Conservation (phyloP, 257 asterid genomes). For the Lycium ferocissimum region DNA sequence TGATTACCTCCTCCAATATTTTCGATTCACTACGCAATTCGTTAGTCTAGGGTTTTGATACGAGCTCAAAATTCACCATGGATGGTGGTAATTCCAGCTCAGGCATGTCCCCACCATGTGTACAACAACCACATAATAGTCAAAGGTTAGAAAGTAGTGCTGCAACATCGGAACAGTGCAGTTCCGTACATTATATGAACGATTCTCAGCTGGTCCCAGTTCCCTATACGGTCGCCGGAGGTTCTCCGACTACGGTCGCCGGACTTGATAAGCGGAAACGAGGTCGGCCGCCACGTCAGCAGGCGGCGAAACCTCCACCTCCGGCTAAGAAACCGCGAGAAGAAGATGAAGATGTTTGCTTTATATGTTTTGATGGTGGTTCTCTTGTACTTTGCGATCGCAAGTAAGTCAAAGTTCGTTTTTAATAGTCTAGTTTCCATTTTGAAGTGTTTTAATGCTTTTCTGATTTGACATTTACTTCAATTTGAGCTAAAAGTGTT, state of each 20-base stretch:
- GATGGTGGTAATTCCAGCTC: conserved; percentile 37
- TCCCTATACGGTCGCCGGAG: conserved; percentile 38
- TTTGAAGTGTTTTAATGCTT: conserved; percentile 21
- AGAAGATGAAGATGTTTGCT: conserved; percentile 94
- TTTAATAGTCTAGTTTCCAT: neutral
- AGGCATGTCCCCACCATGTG: conserved; percentile 26
- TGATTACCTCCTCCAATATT: conserved; percentile 29
- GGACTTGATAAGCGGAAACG: conserved; percentile 64
- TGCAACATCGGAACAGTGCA: conserved; percentile 35
- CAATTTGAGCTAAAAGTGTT: neutral
- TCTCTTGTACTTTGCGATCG: conserved; percentile 92
- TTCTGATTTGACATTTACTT: neutral
- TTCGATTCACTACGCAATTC: conserved; percentile 24
- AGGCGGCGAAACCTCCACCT: conserved; percentile 49
- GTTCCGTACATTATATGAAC: conserved; percentile 35
- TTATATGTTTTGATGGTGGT: conserved; percentile 97
- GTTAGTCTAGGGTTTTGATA: conserved; percentile 37
- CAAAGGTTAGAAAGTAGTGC: conserved; percentile 52
- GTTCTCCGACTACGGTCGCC: conserved; percentile 33
- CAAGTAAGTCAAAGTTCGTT: conserved; percentile 60
- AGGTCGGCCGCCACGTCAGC: conserved; percentile 71
- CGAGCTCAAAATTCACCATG: conserved; percentile 35
- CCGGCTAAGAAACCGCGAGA: conserved; percentile 43
- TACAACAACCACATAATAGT: conserved; percentile 59
- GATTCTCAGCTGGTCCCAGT: conserved; percentile 41